Base-by-base conservation (phyloP, 768 basidiomycete genomes). In the Nidularia pulvinata region DNA sequence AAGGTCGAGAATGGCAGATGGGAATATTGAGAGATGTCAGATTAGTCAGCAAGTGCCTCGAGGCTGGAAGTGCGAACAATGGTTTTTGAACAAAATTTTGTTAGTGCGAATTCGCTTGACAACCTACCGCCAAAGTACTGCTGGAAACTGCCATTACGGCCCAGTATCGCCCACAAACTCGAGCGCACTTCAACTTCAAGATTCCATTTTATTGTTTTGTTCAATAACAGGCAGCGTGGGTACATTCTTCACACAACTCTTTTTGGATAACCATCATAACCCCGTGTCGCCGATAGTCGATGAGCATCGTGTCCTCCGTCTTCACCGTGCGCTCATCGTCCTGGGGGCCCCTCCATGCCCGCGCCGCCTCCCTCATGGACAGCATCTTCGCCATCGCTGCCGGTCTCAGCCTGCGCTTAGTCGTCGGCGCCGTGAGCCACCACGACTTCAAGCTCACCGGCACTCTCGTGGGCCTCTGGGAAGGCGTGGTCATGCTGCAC, bases 381-480 rank as follows among this genome's bases (percentile, higher is more conserved):
- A 84, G 80, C 67, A 58, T 91, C 43, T 72, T 82, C 66, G 83
- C 89, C 64, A 88, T 91, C 60, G 81, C 73, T 53, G 71, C 83
- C 48, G 89, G 89, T 39, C 82, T 91, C 54, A 77, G 71, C 33
- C 69, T 91, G 49, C 88, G 89, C 51, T 68, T 84, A 53, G 73
- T 89, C 53, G 70, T 91, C 55, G 82, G 83, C 67, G 50, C 71
- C 30, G 78, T 81, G 49, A 75, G 74, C 53, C 69, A 76, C 55
- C 68, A 80, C 54, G 78, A 80, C 64, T 67, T 76, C 65, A 79
- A 75, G 53, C 64, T 82, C 51, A 80, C 77, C n/a, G 83, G 85
- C 14, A 83, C 85, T 11, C 77, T 91, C 53, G 74, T 92, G 50
- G 90, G 89, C 6, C 72, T 91, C 16, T 91, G 89, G 88, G 89